Evolutionary conservation across 2,329 filamentous ascomycete genomes (phyloP).

Genomic region (Epichloe baconii): DNA sequence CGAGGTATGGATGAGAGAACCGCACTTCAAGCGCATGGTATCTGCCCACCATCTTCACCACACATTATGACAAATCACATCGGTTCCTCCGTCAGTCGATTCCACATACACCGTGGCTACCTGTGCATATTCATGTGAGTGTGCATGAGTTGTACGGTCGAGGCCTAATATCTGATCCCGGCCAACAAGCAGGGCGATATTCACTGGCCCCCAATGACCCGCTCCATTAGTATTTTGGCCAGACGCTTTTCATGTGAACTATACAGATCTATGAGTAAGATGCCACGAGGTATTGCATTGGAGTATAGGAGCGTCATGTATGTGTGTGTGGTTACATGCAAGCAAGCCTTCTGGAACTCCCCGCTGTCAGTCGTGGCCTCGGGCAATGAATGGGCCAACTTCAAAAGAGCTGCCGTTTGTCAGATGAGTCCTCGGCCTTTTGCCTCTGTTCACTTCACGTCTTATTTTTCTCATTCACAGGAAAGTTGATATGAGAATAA

Average conservation of each 20-base stretch:
- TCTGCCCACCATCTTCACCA: not conserved
- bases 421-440: not conserved
- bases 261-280: not conserved
- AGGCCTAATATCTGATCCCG: not conserved
- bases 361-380: not conserved
- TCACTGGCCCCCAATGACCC: not conserved
- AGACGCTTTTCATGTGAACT: not conserved
- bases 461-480: not conserved
- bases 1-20: not conserved
- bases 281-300: slow-evolving; percentile 1
- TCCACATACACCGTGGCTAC: slow-evolving; percentile 1
- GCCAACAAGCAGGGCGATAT: not conserved
- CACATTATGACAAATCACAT: slow-evolving; percentile 4
- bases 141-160: slow-evolving; percentile 4
- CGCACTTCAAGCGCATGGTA: not conserved
- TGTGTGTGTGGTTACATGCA: slow-evolving; percentile 4
- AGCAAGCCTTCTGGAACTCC: not conserved
- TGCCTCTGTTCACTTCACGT: not conserved
- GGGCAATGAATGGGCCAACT: not conserved
- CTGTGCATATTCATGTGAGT: slow-evolving; percentile 3
- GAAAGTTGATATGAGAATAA: not conserved
- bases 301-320: not conserved
- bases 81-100: not conserved
- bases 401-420: not conserved
- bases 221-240: not conserved